Percentiles rank a stretch among this genome's conserved stretches.
Evolutionary conservation across 2,329 filamentous ascomycete genomes (phyloP).

Genomic region (Fusarium agapanthi): DNA sequence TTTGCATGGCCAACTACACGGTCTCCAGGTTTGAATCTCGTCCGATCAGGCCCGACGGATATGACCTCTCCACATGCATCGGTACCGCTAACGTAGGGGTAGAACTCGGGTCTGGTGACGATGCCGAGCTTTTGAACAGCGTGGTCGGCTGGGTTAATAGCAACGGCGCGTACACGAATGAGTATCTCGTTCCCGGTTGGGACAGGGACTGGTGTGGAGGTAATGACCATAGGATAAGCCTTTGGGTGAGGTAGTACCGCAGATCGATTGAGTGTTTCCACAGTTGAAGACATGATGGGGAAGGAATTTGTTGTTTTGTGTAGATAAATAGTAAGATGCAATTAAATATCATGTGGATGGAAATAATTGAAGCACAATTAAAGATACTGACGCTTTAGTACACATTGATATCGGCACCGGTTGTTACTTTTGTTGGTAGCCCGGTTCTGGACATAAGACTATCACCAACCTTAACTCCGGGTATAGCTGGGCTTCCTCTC

Average conservation of each 20-base stretch:
- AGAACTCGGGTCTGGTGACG: background rate
- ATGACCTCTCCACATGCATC: background rate
- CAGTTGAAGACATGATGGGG: background rate
- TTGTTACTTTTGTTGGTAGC: fast-evolving
- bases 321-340: fast-evolving
- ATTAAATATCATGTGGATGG: background rate
- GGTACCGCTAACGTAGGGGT: background rate
- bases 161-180: background rate
- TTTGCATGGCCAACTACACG: background rate
- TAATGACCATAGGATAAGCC: background rate
- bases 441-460: background rate
- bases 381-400: fast-evolving
- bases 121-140: background rate
- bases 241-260: background rate
- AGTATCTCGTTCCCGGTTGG: background rate
- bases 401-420: background rate
- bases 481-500: too few species aligned
- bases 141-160: background rate
- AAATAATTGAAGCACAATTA: fast-evolving
- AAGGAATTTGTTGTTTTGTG: fast-evolving
- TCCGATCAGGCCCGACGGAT: background rate
- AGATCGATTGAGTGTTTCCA: background rate
- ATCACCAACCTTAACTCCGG: background rate
- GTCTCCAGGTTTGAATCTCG: fast-evolving
- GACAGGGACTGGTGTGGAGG: fast-evolving